Conservation (phyloP, 2,329 filamentous ascomycete species). For the Dactylella cylindrospora region DNA sequence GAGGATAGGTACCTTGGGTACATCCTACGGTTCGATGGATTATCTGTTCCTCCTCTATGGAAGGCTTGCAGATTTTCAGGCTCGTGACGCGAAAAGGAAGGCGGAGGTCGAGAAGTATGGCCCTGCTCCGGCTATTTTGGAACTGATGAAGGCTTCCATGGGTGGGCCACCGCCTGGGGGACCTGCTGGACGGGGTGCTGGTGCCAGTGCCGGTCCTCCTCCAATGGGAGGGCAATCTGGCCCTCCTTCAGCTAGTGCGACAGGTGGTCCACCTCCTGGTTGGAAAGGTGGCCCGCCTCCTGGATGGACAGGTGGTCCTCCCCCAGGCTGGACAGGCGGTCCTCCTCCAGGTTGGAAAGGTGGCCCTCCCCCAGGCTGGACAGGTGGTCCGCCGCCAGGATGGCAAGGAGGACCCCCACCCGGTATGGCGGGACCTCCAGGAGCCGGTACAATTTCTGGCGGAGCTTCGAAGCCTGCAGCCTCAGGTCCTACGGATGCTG, state of each 20-base stretch:
- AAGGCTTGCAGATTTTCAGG: conserved; percentile 74
- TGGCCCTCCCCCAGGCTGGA: conserved; percentile 14
- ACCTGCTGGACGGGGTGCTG: conserved; percentile 18
- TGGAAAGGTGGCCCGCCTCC: conserved; percentile 31
- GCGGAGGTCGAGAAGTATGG: conserved; percentile 62
- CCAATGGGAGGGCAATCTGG: conserved; percentile 19
- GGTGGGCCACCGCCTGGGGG: conserved; percentile 25
- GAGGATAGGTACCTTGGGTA: conserved; percentile 72
- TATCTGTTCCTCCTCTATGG: conserved; percentile 80
- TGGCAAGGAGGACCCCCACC: conserved; percentile 13
- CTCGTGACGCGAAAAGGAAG: conserved; percentile 77
- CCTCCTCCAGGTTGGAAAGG: conserved; percentile 21
- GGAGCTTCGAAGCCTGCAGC: conserved; percentile 15
- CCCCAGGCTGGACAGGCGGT: conserved; percentile 25
- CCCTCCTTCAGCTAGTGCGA: conserved; percentile 10
- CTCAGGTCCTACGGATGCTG: conserved; percentile 3
- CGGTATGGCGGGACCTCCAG: conserved; percentile 3
- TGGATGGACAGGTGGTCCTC: conserved; percentile 27
- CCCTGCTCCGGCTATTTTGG: conserved; percentile 37
- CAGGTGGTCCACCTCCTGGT: conserved; percentile 49
- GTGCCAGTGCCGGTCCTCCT: too few relatives aligned
- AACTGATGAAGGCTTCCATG: conserved; percentile 59
- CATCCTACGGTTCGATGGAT: conserved; percentile 84
- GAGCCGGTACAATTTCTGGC: not conserved
- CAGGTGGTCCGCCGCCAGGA: conserved; percentile 27